Evolutionary conservation across 352 stramenopile species (phyloP), one percentile per base, ranked within the genome.

Genomic region (Phytophthora citrophthora): DNA sequence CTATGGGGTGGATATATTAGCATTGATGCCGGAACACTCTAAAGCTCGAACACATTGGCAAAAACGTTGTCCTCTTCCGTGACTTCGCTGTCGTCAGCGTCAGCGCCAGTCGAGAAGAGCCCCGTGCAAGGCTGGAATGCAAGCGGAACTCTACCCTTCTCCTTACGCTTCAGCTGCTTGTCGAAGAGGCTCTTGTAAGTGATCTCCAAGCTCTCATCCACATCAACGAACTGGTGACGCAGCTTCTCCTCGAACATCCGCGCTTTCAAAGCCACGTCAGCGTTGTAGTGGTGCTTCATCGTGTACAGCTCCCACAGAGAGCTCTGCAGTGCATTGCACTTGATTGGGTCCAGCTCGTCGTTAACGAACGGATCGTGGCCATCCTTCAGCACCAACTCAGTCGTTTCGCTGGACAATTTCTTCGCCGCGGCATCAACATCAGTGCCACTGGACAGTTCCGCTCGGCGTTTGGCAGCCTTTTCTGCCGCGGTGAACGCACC

Each of bases 301-400:
- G 93, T 96, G 50, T 88, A 78, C 27, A 99, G 72, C 76, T 99
- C 97, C 96, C 96, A 99, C 29, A 99, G 70, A 31, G 90, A 98
- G 54, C 88, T 98, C 77, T 98, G 90, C 55, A 99, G 73, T 5
- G 89, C 88, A 56, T 90, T 81, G 55, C 79, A 82, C 66, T 88
- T 80, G 27, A 81, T 67, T 23, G 86, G 88, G 52, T 96, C 86
- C 24, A 77, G 64, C 60, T 87, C 81, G 16, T 90, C 80, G 46
- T 73, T 88, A 53, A 83, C 53, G 63, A 93, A 96, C 60, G 88
- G 88, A 48, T 96, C 89, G 60, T 91, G 69, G 11, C 84, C 84
- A 51, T 93, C 74, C 75, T 91, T 88, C 41, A 93, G 58, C 31
- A 68, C 73, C 61, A 94, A 82, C 58, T 89, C 64, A 5, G 67